phyloP scores from a whole-genome alignment of 495 filamentous ascomycete genomes.

The Daldinia vernicosa region DNA sequence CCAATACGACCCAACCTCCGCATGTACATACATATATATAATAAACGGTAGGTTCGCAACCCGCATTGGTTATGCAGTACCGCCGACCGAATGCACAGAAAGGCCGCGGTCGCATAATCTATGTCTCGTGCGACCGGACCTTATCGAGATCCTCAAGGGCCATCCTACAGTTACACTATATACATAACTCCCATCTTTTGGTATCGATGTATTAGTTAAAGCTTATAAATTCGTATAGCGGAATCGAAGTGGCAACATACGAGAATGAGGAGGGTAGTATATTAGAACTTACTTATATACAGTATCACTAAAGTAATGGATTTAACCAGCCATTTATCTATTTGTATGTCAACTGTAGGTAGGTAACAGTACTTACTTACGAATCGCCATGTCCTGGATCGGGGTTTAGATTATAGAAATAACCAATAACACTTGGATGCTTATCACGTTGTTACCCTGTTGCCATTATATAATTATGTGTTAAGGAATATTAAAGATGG shows the following conservation, averaged over 20 bases:
- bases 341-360: not conserved
- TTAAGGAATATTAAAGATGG: not conserved
- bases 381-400: not conserved
- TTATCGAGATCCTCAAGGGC: not conserved
- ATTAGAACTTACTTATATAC: not conserved
- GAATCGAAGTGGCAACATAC: not conserved
- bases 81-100: not conserved
- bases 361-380: not conserved
- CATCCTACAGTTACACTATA: not conserved
- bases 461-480: not conserved
- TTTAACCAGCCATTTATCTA: not conserved
- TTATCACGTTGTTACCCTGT: conserved; percentile 12
- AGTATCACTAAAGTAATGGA: not conserved
- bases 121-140: conserved; percentile 1
- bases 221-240: not conserved
- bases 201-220: not conserved
- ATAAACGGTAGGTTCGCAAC: conserved; percentile 1
- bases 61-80: conserved; percentile 5
- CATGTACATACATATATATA: too few species aligned
- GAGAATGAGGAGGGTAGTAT: not conserved
- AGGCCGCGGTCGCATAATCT: conserved; percentile 3
- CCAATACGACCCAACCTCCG: conserved; percentile 3
- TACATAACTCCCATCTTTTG: not conserved
- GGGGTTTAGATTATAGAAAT: conserved; percentile 3
- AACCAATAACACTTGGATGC: conserved; percentile 3